phyloP scores from a whole-genome alignment of 805 yeast species.

The Saturnispora ahearnii region DNA sequence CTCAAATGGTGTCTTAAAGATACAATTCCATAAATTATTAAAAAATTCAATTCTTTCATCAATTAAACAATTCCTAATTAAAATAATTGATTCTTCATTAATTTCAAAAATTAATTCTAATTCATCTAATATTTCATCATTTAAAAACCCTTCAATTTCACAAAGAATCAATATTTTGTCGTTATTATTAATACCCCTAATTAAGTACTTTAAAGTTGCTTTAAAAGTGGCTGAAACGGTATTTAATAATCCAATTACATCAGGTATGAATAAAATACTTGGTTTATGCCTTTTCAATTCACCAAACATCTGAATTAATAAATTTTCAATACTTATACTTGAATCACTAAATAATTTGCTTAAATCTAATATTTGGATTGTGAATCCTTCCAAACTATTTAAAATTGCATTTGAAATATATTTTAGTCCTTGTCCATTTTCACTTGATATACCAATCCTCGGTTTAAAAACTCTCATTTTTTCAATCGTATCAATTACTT shows the following conservation, averaged over 20 bases:
- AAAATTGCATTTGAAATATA: slow-evolving; percentile 76
- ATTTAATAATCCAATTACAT: slow-evolving; percentile 64
- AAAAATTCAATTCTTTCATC: slow-evolving; percentile 53
- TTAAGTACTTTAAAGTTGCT: slow-evolving; percentile 60
- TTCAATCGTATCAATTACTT: slow-evolving; percentile 36
- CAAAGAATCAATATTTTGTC: slow-evolving; percentile 74
- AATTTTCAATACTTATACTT: slow-evolving; percentile 72
- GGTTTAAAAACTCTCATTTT: slow-evolving; percentile 70
- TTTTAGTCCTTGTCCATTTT: slow-evolving; percentile 76
- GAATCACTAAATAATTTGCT: slow-evolving; percentile 71
- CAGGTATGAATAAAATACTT: slow-evolving; percentile 74
- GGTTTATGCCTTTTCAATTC: slow-evolving; percentile 91
- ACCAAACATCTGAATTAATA: slow-evolving; percentile 70
- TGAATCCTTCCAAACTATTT: slow-evolving; percentile 79
- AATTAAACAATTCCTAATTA: slow-evolving; percentile 33
- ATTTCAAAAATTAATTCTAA: slow-evolving; percentile 51
- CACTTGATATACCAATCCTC: slow-evolving; percentile 64
- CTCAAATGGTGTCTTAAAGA: slow-evolving; percentile 60
- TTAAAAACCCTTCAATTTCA: slow-evolving; percentile 39
- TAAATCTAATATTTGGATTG: slow-evolving; percentile 78
- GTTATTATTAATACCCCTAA: slow-evolving; percentile 57
- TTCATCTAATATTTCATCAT: slow-evolving; percentile 29
- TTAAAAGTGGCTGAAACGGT: slow-evolving; percentile 62
- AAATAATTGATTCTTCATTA: slow-evolving; percentile 38
- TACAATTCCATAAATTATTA: slow-evolving; percentile 39